Evolutionary conservation across 1,284 basidiomycete species (phyloP).

Genomic region (Sanguinoderma infundibulare): DNA sequence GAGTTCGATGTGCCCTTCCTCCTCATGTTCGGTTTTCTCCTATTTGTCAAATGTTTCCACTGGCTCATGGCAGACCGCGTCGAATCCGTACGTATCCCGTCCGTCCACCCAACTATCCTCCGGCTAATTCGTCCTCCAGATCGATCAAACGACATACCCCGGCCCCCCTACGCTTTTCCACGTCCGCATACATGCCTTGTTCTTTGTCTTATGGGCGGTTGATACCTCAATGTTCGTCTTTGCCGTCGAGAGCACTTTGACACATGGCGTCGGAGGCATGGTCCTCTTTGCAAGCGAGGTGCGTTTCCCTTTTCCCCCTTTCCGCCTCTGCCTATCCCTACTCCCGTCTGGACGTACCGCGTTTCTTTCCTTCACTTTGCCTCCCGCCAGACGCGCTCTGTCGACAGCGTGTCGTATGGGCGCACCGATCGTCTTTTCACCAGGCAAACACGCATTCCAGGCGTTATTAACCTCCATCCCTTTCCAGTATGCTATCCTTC

Average conservation of each 20-base stretch:
- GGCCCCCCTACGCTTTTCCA: conserved; percentile 86
- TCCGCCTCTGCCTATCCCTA: background rate
- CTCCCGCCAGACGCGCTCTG: too few relatives aligned
- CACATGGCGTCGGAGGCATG: conserved; percentile 85
- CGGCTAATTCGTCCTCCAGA: conserved; percentile 51
- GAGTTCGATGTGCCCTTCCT: conserved; percentile 93
- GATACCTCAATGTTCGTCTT: conserved; percentile 79
- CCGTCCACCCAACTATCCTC: background rate
- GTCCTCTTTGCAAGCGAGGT: conserved; percentile 96
- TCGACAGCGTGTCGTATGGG: background rate
- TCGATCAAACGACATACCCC: conserved; percentile 94
- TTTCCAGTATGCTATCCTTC: conserved; percentile 85
- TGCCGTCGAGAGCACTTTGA: conserved; percentile 78
- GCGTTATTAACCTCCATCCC: background rate
- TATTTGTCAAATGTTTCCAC: conserved; percentile 98
- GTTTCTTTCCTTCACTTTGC: background rate
- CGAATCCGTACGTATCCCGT: conserved; percentile 77
- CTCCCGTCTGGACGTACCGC: background rate
- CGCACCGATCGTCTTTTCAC: background rate
- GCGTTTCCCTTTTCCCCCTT: conserved; percentile 31
- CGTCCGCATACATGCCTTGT: conserved; percentile 76
- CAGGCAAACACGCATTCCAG: background rate
- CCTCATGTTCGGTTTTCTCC: conserved; percentile 89
- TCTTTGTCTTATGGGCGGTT: conserved; percentile 69
- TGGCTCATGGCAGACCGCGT: conserved; percentile 95